Base-by-base conservation (phyloP, 768 basidiomycete species). In the Kwoniella sp. region DNA sequence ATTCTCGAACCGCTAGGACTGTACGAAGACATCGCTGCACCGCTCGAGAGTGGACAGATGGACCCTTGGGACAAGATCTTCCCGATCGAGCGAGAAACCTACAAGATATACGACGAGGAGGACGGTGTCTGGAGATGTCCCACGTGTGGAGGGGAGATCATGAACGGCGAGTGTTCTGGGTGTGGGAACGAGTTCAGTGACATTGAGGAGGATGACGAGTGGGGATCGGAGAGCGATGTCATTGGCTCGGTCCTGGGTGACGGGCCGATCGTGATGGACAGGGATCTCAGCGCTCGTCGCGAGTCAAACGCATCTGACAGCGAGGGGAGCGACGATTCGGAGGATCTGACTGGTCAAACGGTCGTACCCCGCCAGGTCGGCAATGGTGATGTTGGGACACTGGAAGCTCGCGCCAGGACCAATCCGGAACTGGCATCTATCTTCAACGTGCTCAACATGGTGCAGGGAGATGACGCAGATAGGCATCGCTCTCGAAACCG, bases 61-160 rank as follows among this genome's bases (percentile, higher is more conserved):
- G 69, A 70, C 38, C 61, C 61, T 6, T 70, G 69, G 69, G 29
- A 25, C 2, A 57, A 53, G 20, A 52, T 55, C 36, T 70, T 70
- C 49, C 69, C 65, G 3, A 26, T 26, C 17, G 61, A 65, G 10
- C 41, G 26, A 14, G 53, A 65, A 6, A 15, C 50, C 5, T 65
- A 65, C 33, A 53, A 46, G 17, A n/a, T 65, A 6, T 41, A 38
- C 25, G 69, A 67, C 33, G 50, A 46, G 8, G 25, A 31, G 4
- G 69, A 67, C 19, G 37, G 46, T 15, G 50, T 59, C 0, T 45
- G 33, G 22, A 37, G 63, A 38, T 70, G 69, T 47, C 69, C 60
- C 5, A 53, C 57, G 26, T 70, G 62, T 46, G 17, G 33, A 14
- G 43, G 26, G 9, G 67, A 60, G 58, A 62, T 65, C n/a, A 44